Base-by-base conservation (phyloP, 1,284 basidiomycete species). In the Puccinia triticina region DNA sequence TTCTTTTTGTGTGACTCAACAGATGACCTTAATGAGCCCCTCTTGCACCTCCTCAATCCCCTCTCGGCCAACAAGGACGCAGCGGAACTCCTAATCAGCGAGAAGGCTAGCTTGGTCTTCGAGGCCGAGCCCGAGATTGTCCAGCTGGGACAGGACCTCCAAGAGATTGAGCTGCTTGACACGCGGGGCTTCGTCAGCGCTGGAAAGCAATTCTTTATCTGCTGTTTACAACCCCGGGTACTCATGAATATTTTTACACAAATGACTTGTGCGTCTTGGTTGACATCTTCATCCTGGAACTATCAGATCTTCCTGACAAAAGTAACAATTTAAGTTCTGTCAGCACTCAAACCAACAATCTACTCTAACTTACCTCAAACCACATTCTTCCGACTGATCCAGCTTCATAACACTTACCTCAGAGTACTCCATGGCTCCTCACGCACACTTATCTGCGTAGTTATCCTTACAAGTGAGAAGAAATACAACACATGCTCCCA, bases 161-260 rank as follows among this genome's bases (percentile, higher is more conserved):
- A 85, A 48, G 85, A 86, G 67, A 83, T 86, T 23, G 83, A 83
- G 1, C 50, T 83, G 8, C 81, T 85, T 12, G 83, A 86, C 23
- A 83, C 83, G 69, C 78, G 83, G 18, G 85, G 84, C 4, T 82
- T 84, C n/a, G 84, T 84, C 4, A 85, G 84, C 2, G 83, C 84
- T 0, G 85, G 85, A 2, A 83, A 84, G 34, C 81, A n/a, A 90
- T 98, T 71, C 90, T 99, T 1, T 99, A 97, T 86, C 90, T 98
- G 1, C 89, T 99, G 7, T 99, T 98, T 87, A 96, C 95, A 23
- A 97, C 94, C 0, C 92, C 92, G 82, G 94, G 93, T 37, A 96
- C 95, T 16, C 92, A 93, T 16, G 95, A 98, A 87, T 99, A 94
- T 87, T 98, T 99, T 86, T 99, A 98, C 88, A 98, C 95, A 16